Evolutionary conservation across 495 filamentous ascomycete species (phyloP), one percentile per base, ranked within the genome.

Genomic region (Penicillium atrosanguineum): DNA sequence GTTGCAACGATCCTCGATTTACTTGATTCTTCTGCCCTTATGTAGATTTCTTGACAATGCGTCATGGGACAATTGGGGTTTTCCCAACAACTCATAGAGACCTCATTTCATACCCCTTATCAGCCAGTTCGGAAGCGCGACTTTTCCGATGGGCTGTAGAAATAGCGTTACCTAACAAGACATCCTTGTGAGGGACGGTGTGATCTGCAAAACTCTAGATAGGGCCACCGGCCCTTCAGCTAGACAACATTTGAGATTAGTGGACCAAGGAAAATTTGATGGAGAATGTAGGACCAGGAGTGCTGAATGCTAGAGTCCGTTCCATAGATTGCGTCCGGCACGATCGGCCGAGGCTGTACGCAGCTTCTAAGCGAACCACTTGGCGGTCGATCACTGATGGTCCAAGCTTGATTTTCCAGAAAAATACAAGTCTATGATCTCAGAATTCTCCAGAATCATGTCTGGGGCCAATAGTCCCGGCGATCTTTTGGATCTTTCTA

Each of bases 121-220:
- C 52, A 44, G 34, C 28, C 5, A 39, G 1, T 16, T 45, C 26
- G 15, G 28, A 26, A 14, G n/a, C 29, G 26, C n/a, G 15, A 19
- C 20, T 36, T 15, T 45, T 37, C 4, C 15, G 12, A n/a, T 51
- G 52, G 56, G 41, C 41, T 50, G 37, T 61, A 49, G 49, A 48
- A 7, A 14, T 26, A 26, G 48, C 16, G 42, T 39, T 44, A 11
- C 4, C 31, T 37, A 15, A 34, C 12, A 20, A 40, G 44, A 44
- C 26, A 49, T 46, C 8, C 45, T 15, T 14, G 31, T n/a, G 14
- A 42, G 11, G 7, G 1, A 39, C 37, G 1, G 31, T 23, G 26
- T 15, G 56, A 59, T 59, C 48, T n/a, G 21, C 56, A 46, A 50
- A 50, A 53, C 28, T 62, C 11, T 55, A 62, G 60, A 59, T 62